phyloP scores from a whole-genome alignment of 1,284 basidiomycete genomes.

The Coriolopsis trogii region DNA sequence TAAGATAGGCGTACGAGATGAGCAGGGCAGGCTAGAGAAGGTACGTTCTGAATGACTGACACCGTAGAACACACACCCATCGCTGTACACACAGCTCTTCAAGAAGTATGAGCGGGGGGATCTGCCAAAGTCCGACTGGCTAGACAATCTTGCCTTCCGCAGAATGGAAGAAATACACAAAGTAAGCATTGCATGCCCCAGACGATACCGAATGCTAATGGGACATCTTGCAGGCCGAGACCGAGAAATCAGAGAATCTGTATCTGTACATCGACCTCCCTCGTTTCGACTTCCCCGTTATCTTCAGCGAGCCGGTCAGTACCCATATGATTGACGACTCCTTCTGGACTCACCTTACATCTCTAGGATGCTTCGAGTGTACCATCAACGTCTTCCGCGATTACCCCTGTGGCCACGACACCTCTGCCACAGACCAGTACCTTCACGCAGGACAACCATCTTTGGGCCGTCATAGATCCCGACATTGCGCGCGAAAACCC shows the following conservation, averaged over 20 bases:
- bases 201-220: not conserved
- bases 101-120: conserved; percentile 97
- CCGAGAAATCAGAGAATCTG: conserved; percentile 85
- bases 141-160: conserved; percentile 91
- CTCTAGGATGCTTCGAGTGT: conserved; percentile 38
- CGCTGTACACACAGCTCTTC: conserved; percentile 67
- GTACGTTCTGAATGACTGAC: conserved; percentile 45
- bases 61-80: not conserved
- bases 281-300: conserved; percentile 97
- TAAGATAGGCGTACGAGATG: conserved; percentile 79
- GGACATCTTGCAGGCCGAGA: conserved; percentile 63
- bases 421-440: conserved; percentile 47
- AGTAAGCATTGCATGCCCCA: conserved; percentile 46
- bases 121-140: conserved; percentile 93
- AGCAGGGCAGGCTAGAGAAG: conserved; percentile 95
- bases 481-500: conserved; percentile 92
- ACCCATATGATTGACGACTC: not conserved
- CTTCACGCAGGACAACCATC: conserved; percentile 62
- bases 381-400: conserved; percentile 41
- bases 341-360: not conserved
- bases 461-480: conserved; percentile 94
- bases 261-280: conserved; percentile 96
- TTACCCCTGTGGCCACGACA: conserved; percentile 37
- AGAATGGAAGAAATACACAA: conserved; percentile 94
- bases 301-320: conserved; percentile 87